Base-by-base conservation (phyloP, 2,329 filamentous ascomycete species). In the Bipolaris sorokiniana region DNA sequence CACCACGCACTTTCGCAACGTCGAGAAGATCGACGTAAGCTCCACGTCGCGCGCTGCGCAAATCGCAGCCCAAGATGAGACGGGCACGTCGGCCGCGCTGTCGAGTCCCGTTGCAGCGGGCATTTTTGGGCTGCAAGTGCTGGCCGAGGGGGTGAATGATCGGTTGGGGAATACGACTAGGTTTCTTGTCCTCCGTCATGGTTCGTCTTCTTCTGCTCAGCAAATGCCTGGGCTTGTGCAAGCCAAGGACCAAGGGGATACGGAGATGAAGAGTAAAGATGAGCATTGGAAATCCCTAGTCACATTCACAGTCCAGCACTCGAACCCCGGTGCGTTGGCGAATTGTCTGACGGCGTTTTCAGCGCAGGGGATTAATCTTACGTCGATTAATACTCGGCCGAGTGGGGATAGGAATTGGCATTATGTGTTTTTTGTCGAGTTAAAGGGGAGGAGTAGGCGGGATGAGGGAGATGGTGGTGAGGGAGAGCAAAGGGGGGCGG, bases 371-470 rank as follows among this genome's bases (percentile, higher is more conserved):
- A 82, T 97, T 55, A 96, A 97, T 73, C 79, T 98, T 65, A 97
- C 93, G 28, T 94, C 89, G 74, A 96, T 98, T 76, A 93, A 92
- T 73, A 92, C 90, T 64, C 80, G 94, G 62, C 94, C 94, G 5
- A 92, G 90, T 68, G 84, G 90, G 54, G 80, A 84, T 37, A 79
- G 81, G 65, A 86, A 90, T 18, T 98, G 96, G 86, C 88, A 96
- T 74, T 98, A 98, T 78, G 85, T 97, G 36, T 97, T 98, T 79
- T 93, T 98, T 72, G 88, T 97, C 28, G 94, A 98, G 80, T 92
- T 96, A 68, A 85, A 90, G 73, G 89, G 90, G 1, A 83, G 86
- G 73, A 79, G 86, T 73, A 78, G 78, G 81, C 23, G n/a, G 2
- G 42, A 41, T 10, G 7, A 1, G 9, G 15, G 91, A 11, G 86